These are phyloP conservation scores for Bothriochloa decipiens DNA, from an alignment of 176 grass and related monocot genomes.

Conservation along the genomic window DNA sequence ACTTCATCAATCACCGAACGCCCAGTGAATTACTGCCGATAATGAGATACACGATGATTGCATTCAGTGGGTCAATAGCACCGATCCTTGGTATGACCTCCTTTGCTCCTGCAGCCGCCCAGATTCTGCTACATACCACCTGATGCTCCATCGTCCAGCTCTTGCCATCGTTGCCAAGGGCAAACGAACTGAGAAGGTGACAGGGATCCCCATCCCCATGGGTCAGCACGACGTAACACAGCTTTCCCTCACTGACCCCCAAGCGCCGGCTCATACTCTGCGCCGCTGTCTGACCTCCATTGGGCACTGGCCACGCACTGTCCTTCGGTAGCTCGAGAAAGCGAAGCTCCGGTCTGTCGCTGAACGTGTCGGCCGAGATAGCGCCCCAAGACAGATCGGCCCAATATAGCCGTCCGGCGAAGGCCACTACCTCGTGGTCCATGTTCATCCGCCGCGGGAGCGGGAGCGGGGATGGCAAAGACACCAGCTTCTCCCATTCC, in stretches of 20 bases:
- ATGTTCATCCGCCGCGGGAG: neutral
- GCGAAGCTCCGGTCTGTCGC: conserved; percentile 24
- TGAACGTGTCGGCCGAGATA: conserved; percentile 43
- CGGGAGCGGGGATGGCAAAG: neutral
- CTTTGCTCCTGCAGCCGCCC: neutral
- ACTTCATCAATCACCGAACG: neutral
- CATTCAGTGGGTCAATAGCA: conserved; percentile 27
- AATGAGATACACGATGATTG: neutral
- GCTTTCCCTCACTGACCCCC: conserved; percentile 45
- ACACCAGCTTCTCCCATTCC: conserved; percentile 29
- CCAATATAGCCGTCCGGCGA: conserved; percentile 40
- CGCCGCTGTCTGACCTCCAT: neutral
- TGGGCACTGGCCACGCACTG: conserved; percentile 11
- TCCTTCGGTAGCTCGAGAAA: conserved; percentile 32
- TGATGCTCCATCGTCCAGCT: conserved; percentile 39
- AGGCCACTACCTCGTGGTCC: conserved; percentile 28
- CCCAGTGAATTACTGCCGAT: neutral
- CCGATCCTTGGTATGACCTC: neutral
- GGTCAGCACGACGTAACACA: conserved; percentile 39
- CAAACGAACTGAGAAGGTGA: conserved; percentile 14
- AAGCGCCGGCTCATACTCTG: conserved; percentile 4
- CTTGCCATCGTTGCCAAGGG: neutral
- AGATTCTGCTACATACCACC: neutral
- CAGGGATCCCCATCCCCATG: conserved; percentile 23
- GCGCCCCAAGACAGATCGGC: conserved; percentile 31